Evolutionary conservation across 306 rosid genomes (phyloP), one percentile per base, ranked within the genome.

Genomic region (Malus fusca): DNA sequence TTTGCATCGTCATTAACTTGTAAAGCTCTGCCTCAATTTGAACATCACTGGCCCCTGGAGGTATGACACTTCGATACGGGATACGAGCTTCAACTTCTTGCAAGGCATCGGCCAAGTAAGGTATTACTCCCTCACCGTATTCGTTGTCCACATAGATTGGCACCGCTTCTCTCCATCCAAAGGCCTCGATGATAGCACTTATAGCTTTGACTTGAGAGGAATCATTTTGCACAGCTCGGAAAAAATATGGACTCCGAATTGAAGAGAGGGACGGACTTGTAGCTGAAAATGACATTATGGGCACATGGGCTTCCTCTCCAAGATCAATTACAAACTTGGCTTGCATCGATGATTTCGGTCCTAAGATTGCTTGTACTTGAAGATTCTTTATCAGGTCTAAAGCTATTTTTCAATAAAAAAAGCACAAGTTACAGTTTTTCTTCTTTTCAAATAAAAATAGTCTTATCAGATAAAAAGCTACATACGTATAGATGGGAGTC

Each of bases 301-400:
- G 88, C 7, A 85, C 88, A 4, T 65, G 61, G 13, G 78, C 82
- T 74, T 77, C 66, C 3, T 82, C 68, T 31, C 82, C 88, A 1
- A 85, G 77, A 11, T 65, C 31, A 21, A 81, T 75, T 1, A 81
- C 43, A 33, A 85, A 81, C 63, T 23, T 11, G 19, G 85, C 79
- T 22, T 85, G 77, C 77, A 46, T 75, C 15, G 81, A 81, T n/a
- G 60, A 61, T 55, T 1, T 46, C 10, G 82, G 84, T 26, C 88
- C 88, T 18, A 79, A 17, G 26, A 88, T 86, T 10, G 88, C 90
- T 72, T 83, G 17, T 7, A 90, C 89, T 74, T 85, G 3, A 14
- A 59, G 84, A n/a, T 83, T 81, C n/a, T 84, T 56, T 73, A 90
- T 86, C 3, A 86, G 82, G 63, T 88, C 89, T 7, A 65, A 4